Conservation (phyloP, 306 rosid species). For the Trifolium dubium region DNA sequence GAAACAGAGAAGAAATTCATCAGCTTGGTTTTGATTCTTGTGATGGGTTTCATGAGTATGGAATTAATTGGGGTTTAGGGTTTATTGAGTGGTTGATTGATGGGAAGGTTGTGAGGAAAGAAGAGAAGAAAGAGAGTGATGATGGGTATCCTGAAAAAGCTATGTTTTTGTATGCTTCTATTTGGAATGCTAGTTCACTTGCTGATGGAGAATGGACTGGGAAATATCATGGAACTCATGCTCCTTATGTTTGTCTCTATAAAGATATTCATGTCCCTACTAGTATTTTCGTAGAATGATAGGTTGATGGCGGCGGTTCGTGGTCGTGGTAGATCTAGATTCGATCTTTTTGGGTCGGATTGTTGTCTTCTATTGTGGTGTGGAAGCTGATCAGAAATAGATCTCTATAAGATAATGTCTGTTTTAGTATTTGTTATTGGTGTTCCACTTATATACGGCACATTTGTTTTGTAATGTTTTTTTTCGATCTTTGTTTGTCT, state of each 20-base stretch:
- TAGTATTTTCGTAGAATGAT: slow-evolving; percentile 29
- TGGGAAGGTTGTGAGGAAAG: slow-evolving; percentile 58
- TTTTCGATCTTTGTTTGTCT: no score
- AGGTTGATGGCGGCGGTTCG: no score
- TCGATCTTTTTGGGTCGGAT: no score
- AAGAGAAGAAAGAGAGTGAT: slow-evolving; percentile 48
- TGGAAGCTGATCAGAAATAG: no score
- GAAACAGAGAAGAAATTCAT: slow-evolving; percentile 55
- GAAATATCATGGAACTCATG: slow-evolving; percentile 54
- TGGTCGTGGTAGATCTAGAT: no score
- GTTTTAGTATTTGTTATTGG: no score
- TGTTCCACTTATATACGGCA: no score
- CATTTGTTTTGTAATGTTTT: no score
- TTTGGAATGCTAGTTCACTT: slow-evolving; percentile 68
- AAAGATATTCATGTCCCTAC: slow-evolving; percentile 63
- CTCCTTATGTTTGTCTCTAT: slow-evolving; percentile 66
- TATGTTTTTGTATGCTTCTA: slow-evolving; percentile 65
- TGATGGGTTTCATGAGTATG: slow-evolving; percentile 62
- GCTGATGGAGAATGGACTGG: slow-evolving; percentile 65
- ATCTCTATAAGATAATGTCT: no score
- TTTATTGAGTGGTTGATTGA: slow-evolving; percentile 64
- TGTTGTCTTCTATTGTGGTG: no score
- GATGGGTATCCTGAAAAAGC: slow-evolving; percentile 54
- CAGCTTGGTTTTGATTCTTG: slow-evolving; percentile 55
- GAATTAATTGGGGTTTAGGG: slow-evolving; percentile 48